phyloP scores from a whole-genome alignment of 2,329 filamentous ascomycete species.

The Sphaerostilbella broomeana region DNA sequence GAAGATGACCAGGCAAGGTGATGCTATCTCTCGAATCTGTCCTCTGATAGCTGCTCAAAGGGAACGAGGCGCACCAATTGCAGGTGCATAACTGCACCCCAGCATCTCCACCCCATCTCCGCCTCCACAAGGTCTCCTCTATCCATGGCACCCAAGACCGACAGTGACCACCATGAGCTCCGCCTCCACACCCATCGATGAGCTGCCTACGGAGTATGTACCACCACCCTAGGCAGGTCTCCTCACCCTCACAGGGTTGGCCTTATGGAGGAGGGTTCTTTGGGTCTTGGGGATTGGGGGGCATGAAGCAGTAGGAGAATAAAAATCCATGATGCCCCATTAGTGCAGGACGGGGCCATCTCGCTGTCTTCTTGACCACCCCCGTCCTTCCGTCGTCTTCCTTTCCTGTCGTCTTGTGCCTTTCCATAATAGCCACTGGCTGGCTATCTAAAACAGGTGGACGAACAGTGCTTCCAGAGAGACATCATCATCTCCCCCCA shows the following conservation, averaged over 20 bases:
- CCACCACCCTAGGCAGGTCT: constrained; percentile 11
- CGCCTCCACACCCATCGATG: constrained; percentile 14
- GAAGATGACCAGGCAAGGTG: too few species aligned
- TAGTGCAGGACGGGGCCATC: constrained; percentile 10
- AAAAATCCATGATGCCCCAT: constrained; percentile 7
- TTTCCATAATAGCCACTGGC: too few species aligned
- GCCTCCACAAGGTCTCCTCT: constrained; percentile 11
- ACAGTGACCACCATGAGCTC: constrained; percentile 9
- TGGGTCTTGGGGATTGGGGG: too few species aligned
- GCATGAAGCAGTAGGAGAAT: constrained; percentile 7
- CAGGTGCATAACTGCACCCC: constrained; percentile 11
- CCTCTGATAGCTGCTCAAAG: constrained; percentile 5
- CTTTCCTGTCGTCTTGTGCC: not conserved
- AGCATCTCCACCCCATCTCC: constrained; percentile 12
- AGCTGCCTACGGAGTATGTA: constrained; percentile 9
- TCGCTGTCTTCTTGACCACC: constrained; percentile 4
- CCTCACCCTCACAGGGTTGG: constrained; percentile 11
- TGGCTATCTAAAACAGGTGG: too few species aligned
- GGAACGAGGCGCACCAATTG: constrained; percentile 12
- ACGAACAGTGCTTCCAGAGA: too few species aligned
- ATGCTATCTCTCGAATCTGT: constrained; percentile 11
- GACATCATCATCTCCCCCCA: too few species aligned
- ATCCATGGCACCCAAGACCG: constrained; percentile 10
- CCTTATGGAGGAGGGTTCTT: constrained; percentile 10
- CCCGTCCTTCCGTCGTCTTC: constrained; percentile 7